A percentile compares a stretch with the other conserved stretches of the same genome.
These are phyloP conservation scores for Trichomonascaceae sp. DNA, from an alignment of 1,139 yeast species.

Conservation along the genomic window DNA sequence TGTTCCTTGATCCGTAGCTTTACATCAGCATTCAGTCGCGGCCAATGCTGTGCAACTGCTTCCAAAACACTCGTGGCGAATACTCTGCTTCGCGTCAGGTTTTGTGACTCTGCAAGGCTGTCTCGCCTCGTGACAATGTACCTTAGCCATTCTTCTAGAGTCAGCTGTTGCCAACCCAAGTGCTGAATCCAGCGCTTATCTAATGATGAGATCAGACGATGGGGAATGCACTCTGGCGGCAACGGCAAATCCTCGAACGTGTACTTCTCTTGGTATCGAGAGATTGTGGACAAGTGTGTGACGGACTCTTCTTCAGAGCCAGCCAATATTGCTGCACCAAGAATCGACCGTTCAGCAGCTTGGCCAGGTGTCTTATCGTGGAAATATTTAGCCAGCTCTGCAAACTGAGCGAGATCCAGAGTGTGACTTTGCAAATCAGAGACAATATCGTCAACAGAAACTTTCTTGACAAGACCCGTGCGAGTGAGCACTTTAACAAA, in stretches of 20 bases:
- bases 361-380: slow-evolving; percentile 2
- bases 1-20: slow-evolving; percentile 9
- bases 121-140: slow-evolving; percentile 11
- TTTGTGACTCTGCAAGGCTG: slow-evolving; percentile 10
- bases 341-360: slow-evolving; percentile 2
- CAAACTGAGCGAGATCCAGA: slow-evolving; percentile 11
- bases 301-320: background rate
- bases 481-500: slow-evolving; percentile 19
- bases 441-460: slow-evolving; percentile 18
- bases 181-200: slow-evolving; percentile 11
- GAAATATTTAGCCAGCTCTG: slow-evolving; percentile 15
- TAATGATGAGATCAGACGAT: slow-evolving; percentile 11
- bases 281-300: background rate
- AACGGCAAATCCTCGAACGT: slow-evolving; percentile 18
- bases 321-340: slow-evolving; percentile 6
- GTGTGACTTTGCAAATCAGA: slow-evolving; percentile 19
- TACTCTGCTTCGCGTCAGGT: slow-evolving; percentile 14
- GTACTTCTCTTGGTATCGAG: slow-evolving; percentile 15
- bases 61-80: slow-evolving; percentile 20
- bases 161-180: slow-evolving; percentile 21
- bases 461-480: slow-evolving; percentile 14
- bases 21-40: slow-evolving; percentile 8
- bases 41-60: slow-evolving; percentile 19
- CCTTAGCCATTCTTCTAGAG: slow-evolving; percentile 18
- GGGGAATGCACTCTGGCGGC: slow-evolving; percentile 24